These are phyloP conservation scores for Polygonum maritimum DNA, from an alignment of 148 eudicot genomes.

Conservation along the genomic window DNA sequence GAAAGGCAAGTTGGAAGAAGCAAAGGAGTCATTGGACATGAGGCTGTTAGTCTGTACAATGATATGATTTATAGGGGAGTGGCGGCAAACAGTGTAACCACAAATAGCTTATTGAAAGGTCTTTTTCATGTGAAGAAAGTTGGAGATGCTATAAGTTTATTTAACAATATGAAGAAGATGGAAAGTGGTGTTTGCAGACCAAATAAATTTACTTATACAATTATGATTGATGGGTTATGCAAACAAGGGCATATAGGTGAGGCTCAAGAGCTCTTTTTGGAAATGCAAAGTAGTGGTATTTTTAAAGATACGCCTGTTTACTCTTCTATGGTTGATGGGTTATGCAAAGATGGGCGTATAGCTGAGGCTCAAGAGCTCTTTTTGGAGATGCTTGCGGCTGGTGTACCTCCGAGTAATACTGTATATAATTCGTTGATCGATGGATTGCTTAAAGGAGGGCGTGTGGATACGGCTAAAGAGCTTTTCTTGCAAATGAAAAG, in stretches of 20 bases:
- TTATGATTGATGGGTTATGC: slow-evolving; percentile 14
- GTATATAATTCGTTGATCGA: slow-evolving; percentile 19
- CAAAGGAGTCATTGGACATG: slow-evolving; percentile 13
- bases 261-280: background rate
- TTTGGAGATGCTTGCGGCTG: slow-evolving; percentile 17
- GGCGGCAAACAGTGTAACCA: slow-evolving; percentile 15
- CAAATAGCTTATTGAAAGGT: slow-evolving; percentile 17
- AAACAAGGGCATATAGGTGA: too few relatives aligned
- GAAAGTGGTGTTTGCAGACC: background rate
- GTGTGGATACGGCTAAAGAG: too few relatives aligned
- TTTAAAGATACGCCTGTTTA: background rate
- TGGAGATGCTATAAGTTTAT: background rate
- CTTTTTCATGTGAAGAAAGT: slow-evolving; percentile 14
- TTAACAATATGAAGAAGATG: slow-evolving; percentile 15
- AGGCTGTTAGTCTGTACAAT: slow-evolving; percentile 19
- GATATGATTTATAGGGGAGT: slow-evolving; percentile 13
- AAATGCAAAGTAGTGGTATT: background rate
- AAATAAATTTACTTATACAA: slow-evolving; percentile 14
- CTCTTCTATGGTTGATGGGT: slow-evolving; percentile 20
- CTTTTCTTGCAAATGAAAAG: too few relatives aligned
- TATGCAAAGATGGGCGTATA: slow-evolving; percentile 17
- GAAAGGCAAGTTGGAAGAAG: slow-evolving; percentile 18
- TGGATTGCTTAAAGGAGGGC: slow-evolving; percentile 5
- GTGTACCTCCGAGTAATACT: slow-evolving; percentile 18
- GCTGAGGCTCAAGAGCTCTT: slow-evolving; percentile 16